Conservation (phyloP, 345 rosid genomes). For the Lenwebbia sp. region DNA sequence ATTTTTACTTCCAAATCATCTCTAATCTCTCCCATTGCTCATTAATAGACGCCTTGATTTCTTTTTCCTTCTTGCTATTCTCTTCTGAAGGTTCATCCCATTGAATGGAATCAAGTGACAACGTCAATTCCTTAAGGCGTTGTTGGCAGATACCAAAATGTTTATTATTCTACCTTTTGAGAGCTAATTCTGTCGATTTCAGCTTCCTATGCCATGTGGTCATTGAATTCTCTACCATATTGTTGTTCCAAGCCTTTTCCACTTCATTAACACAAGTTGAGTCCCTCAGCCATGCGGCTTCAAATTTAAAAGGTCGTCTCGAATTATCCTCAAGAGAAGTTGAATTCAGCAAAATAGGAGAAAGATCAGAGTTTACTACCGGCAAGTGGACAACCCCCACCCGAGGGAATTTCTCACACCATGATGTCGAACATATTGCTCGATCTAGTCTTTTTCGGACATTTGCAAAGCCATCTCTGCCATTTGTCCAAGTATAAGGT, state of each 20-base stretch:
- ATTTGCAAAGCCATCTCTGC: too few species aligned
- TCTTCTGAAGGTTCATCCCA: background rate
- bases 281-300: background rate
- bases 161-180: background rate
- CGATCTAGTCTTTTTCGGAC: too few species aligned
- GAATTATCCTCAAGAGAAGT: too few species aligned
- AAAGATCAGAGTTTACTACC: too few species aligned
- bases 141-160: background rate
- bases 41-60: background rate
- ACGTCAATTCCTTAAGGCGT: background rate
- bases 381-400: too few species aligned
- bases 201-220: background rate
- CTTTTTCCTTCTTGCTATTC: background rate
- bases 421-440: too few species aligned
- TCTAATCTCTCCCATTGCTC: background rate
- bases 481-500: too few species aligned
- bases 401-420: too few species aligned
- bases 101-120: background rate
- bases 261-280: background rate
- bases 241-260: background rate
- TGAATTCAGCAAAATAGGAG: too few species aligned
- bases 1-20: background rate
- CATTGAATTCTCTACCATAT: background rate
- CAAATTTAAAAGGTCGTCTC: background rate
- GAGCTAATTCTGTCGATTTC: background rate